Percentiles rank a stretch among this genome's conserved stretches.
Conservation (phyloP, 768 basidiomycete species). For the Tulasnella sp. region DNA sequence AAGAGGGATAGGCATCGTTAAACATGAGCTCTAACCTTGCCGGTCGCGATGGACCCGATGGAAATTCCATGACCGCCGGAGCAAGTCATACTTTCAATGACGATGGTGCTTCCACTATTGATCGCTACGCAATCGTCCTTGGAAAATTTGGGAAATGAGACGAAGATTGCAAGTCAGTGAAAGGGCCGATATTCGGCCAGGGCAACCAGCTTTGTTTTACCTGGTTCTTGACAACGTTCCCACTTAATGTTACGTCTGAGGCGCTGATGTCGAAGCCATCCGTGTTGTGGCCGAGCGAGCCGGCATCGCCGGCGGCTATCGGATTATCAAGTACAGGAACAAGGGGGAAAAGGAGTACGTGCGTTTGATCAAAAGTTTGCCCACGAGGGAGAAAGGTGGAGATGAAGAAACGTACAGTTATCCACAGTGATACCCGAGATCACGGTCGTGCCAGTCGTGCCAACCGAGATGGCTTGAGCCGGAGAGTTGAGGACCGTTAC, state of each 20-base stretch:
- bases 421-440: slow-evolving; percentile 43
- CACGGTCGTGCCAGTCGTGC: slow-evolving; percentile 25
- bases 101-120: slow-evolving; percentile 27
- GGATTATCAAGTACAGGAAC: slow-evolving; percentile 42
- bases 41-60: slow-evolving; percentile 44
- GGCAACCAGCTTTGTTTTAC: too few relatives aligned
- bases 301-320: slow-evolving; percentile 40
- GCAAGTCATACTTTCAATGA: slow-evolving; percentile 42
- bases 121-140: slow-evolving; percentile 57
- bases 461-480: slow-evolving; percentile 26
- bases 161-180: too few relatives aligned
- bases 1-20: too few relatives aligned
- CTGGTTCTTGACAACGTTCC: slow-evolving; percentile 16
- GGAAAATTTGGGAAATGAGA: slow-evolving; percentile 11
- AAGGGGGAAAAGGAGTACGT: neutral
- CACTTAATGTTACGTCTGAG: slow-evolving; percentile 20
- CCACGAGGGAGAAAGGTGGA: neutral
- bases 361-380: too few relatives aligned
- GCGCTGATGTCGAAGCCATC: too few relatives aligned
- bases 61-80: slow-evolving; percentile 54
- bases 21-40: too few relatives aligned
- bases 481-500: slow-evolving; percentile 34
- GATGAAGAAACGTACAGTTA: slow-evolving; percentile 41
- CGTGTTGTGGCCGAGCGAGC: slow-evolving; percentile 30
- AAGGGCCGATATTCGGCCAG: neutral